phyloP scores from a whole-genome alignment of 257 asterid species.

The Ophiorrhiza pumila region DNA sequence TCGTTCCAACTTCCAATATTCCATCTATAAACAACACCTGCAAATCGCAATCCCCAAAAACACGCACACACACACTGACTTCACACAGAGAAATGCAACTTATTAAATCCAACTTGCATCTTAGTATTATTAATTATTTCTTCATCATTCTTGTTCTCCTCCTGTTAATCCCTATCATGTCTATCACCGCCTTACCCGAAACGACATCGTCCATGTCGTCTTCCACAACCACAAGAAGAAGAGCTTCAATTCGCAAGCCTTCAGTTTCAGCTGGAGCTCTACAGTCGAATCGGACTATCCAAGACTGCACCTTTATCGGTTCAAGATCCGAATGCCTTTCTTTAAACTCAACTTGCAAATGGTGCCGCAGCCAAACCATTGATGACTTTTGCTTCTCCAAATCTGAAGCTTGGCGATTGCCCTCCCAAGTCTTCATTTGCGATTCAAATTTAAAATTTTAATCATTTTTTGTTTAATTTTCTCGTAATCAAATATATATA shows the following conservation, averaged over 20 bases:
- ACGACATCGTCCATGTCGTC: neutral
- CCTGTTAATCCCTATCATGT: slow-evolving; percentile 2
- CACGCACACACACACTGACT: neutral
- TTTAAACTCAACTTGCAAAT: slow-evolving; percentile 25
- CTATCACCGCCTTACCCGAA: neutral
- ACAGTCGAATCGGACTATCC: neutral
- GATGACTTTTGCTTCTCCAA: slow-evolving; percentile 39
- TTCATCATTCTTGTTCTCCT: slow-evolving; percentile 18
- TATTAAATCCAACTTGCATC: neutral
- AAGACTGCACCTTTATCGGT: slow-evolving; percentile 21
- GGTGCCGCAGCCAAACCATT: slow-evolving; percentile 37
- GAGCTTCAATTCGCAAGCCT: slow-evolving; percentile 19
- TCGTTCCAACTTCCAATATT: no score
- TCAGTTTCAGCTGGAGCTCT: neutral
- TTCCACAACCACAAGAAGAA: neutral
- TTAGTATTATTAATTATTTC: neutral
- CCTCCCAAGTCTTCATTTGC: slow-evolving; percentile 36
- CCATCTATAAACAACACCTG: no score
- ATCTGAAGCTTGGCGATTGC: slow-evolving; percentile 39
- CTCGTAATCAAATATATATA: no score
- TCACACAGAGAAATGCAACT: neutral
- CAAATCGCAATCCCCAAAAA: neutral
- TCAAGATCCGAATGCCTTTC: slow-evolving; percentile 23
- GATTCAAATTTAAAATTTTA: neutral
- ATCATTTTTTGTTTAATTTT: neutral